These are phyloP conservation scores for Nemania diffusa DNA, from an alignment of 2,329 filamentous ascomycete species.

Conservation along the genomic window DNA sequence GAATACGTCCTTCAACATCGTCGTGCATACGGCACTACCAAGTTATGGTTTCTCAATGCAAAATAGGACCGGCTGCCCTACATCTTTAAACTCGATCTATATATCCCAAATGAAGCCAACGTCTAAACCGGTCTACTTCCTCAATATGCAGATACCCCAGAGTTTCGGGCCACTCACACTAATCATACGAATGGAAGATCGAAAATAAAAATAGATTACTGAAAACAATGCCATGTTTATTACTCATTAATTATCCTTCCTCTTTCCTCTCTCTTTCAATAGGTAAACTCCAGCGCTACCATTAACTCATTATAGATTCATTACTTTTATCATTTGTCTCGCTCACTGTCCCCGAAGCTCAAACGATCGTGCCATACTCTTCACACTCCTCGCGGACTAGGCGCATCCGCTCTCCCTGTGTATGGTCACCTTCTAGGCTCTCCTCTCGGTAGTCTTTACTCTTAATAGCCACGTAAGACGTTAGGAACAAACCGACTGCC, in stretches of 20 bases:
- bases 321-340: background rate
- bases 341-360: background rate
- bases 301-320: constrained; percentile 11
- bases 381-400: constrained; percentile 27
- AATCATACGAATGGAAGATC: no score
- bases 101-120: no score
- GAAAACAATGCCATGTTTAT: constrained; percentile 4
- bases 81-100: no score
- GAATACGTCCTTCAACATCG: background rate
- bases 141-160: no score
- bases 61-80: no score
- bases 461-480: constrained; percentile 42
- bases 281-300: constrained; percentile 23
- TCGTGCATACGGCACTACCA: background rate
- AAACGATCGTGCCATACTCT: constrained; percentile 34
- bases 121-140: no score
- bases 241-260: background rate
- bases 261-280: background rate
- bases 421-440: background rate
- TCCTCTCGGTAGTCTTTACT: constrained; percentile 39
- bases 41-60: background rate
- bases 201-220: background rate
- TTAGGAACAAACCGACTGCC: constrained; percentile 60
- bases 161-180: no score
- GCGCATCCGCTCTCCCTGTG: constrained; percentile 21